A percentile compares a stretch with the other conserved stretches of the same genome.
Evolutionary conservation across 2,329 filamentous ascomycete genomes (phyloP).

Genomic region (Dryadomyces quercus-mongolicae): DNA sequence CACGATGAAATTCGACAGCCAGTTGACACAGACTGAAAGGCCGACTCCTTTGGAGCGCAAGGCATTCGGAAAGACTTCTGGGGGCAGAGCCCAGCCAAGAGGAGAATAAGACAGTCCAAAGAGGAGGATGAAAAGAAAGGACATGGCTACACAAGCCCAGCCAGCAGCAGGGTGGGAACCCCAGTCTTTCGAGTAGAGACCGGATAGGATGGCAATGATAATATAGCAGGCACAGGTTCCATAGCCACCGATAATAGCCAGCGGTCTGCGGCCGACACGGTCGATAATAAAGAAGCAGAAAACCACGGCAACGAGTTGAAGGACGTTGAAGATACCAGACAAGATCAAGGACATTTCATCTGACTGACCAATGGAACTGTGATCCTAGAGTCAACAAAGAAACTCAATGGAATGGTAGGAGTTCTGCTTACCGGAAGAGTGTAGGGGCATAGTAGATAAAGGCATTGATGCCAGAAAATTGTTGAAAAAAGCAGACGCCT

Average conservation of each 20-base stretch:
- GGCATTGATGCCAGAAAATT: slow-evolving; percentile 57
- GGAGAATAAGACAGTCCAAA: slow-evolving; percentile 12
- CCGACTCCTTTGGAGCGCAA: slow-evolving; percentile 6
- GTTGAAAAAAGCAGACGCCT: not conserved
- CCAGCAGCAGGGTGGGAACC: slow-evolving; percentile 1
- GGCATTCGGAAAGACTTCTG: slow-evolving; percentile 20
- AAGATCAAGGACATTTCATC: not conserved
- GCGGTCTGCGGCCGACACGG: slow-evolving; percentile 13
- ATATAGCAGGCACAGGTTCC: slow-evolving; percentile 74
- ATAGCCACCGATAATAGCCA: slow-evolving; percentile 14
- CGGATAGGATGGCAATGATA: slow-evolving; percentile 65
- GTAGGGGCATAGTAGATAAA: slow-evolving; percentile 78
- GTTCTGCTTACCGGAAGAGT: slow-evolving; percentile 46
- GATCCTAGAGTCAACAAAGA: no score
- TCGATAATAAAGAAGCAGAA: slow-evolving; percentile 63
- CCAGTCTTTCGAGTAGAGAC: slow-evolving; percentile 24
- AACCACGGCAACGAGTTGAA: slow-evolving; percentile 2
- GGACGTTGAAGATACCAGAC: not conserved
- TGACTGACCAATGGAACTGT: not conserved
- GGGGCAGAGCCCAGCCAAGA: slow-evolving; percentile 14
- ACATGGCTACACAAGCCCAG: slow-evolving; percentile 5
- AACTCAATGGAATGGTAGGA: no score
- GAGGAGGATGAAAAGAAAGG: slow-evolving; percentile 6
- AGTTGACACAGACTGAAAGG: slow-evolving; percentile 28
- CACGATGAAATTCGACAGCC: slow-evolving; percentile 34